Conservation (phyloP, 78 protist species). For the Acrasis kona region DNA sequence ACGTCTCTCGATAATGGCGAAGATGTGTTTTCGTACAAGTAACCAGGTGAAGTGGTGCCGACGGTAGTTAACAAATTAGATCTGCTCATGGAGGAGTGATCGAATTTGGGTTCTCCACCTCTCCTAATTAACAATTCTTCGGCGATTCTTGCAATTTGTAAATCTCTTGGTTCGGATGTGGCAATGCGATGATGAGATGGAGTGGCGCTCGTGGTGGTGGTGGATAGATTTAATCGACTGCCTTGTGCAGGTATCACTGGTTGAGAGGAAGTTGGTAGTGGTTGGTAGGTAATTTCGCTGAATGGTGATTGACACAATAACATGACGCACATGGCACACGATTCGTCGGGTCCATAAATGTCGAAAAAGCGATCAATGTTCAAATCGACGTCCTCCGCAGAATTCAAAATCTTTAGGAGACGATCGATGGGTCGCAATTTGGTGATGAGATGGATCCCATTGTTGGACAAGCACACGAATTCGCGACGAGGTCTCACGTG, state of each 20-base stretch:
- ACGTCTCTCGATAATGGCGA: not conserved
- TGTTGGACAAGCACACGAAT: not conserved
- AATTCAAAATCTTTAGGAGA: not conserved
- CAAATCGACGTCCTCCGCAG: not conserved
- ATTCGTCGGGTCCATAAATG: not conserved
- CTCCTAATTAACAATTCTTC: not conserved
- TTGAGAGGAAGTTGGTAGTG: no score
- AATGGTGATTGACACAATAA: not conserved
- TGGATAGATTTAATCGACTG: no score
- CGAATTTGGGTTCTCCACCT: not conserved
- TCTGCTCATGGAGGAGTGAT: no score
- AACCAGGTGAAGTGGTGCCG: not conserved
- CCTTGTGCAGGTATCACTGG: no score
- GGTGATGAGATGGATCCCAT: not conserved
- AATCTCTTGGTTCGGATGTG: no score
- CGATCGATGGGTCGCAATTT: conserved; percentile 1
- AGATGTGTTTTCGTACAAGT: not conserved
- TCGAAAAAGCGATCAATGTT: not conserved
- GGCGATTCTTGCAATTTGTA: not conserved
- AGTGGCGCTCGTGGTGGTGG: no score
- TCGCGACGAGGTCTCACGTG: not conserved
- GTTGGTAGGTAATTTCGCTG: no score
- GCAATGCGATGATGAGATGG: no score
- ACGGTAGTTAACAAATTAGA: no score
- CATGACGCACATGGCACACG: not conserved